Evolutionary conservation across 108 stramenopile genomes (phyloP), one percentile per base, ranked within the genome.

Genomic region (Hondaea fermentalgiana): DNA sequence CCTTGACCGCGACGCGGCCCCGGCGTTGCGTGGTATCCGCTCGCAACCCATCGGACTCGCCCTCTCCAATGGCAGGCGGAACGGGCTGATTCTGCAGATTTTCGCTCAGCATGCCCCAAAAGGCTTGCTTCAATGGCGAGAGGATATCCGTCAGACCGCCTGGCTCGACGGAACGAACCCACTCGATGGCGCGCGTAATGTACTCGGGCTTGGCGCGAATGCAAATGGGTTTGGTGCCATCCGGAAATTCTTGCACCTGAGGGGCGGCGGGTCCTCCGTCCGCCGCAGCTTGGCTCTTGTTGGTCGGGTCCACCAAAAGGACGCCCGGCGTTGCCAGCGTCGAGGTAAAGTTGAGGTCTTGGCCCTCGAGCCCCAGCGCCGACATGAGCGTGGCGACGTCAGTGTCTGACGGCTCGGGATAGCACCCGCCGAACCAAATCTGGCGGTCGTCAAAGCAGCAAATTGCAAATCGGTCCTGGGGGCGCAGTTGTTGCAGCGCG

Each of bases 111-210:
- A 83, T 12, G 6, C 76, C 76, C 76, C 76, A 83, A 53, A 83
- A 83, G 4, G 76, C 76, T 35, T 83, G 76, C 51, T 83, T 83
- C 19, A 83, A 45, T 6, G 76, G 76, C 3, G 76, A 25, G 14
- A 83, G 76, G 76, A 83, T 83, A 23, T 83, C 76, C 45, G 76
- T 83, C n/a, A 83, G 76, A 23, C 76, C 76, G 28, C 76, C 76
- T 3, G 76, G 76, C n/a, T 53, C 76, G 51, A 83, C 28, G 17
- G 6, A 12, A 12, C 28, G 45, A 6, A 83, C 51, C 76, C 76
- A 83, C 19, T 53, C 23, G n/a, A 53, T 53, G 19, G 76, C 76
- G 19, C 76, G 76, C 6, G 12, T 23, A 6, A 83, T 35, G 51
- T 21, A 83, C 51, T 83, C 76, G 6, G 6, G 6, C 28, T 83